These are phyloP conservation scores for Backusella morwellensis DNA, from an alignment of 192 early-diverging fungal species.

Conservation along the genomic window DNA sequence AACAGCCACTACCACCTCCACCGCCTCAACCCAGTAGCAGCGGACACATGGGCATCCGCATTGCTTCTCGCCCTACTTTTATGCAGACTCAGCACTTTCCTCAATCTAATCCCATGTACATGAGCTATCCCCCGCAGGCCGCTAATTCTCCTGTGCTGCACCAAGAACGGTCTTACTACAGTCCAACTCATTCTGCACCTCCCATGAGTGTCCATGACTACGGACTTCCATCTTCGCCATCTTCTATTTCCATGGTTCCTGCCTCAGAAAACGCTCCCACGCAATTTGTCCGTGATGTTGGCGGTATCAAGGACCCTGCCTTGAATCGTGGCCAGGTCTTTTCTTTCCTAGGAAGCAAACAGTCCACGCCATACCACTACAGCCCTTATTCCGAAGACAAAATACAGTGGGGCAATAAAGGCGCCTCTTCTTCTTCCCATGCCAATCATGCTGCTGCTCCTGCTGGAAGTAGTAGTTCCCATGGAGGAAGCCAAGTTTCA, in stretches of 20 bases:
- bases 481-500: neutral
- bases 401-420: neutral
- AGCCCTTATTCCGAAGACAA: neutral
- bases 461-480: neutral
- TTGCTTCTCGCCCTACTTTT: neutral
- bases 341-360: neutral
- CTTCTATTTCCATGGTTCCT: neutral
- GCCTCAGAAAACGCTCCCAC: neutral
- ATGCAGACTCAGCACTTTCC: neutral
- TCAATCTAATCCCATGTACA: neutral
- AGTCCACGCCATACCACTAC: neutral
- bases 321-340: neutral
- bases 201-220: neutral
- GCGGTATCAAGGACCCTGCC: neutral
- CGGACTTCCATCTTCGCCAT: neutral
- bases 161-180: neutral
- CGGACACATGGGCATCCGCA: neutral
- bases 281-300: neutral
- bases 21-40: neutral
- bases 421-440: neutral
- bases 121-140: neutral
- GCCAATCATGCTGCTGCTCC: neutral
- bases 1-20: too few relatives aligned
- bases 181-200: neutral
- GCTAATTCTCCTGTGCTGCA: neutral